These are phyloP conservation scores for Cercospora canescens DNA, from an alignment of 2,329 filamentous ascomycete genomes.

Conservation along the genomic window DNA sequence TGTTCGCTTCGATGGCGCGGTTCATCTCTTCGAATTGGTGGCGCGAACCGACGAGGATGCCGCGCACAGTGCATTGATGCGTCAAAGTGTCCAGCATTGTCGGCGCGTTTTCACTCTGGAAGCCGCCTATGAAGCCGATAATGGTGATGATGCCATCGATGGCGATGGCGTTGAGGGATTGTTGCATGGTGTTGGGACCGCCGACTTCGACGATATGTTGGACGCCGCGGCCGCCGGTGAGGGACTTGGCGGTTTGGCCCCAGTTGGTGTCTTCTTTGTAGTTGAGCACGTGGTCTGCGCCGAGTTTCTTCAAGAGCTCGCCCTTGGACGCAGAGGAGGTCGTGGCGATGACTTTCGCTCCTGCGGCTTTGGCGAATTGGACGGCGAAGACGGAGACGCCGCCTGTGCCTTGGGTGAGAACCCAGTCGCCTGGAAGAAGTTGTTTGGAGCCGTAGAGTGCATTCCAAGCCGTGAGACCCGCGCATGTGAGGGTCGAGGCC, in stretches of 20 bases:
- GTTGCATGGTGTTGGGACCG: constrained; percentile 60
- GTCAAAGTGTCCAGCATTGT: constrained; percentile 53
- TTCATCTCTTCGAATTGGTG: constrained; percentile 62
- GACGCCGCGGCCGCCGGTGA: constrained; percentile 57
- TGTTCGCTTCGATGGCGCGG: constrained; percentile 57
- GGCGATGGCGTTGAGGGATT: constrained; percentile 45
- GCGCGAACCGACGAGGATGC: constrained; percentile 58
- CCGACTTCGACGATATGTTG: constrained; percentile 68
- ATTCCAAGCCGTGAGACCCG: constrained; percentile 53
- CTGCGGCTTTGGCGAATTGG: constrained; percentile 57
- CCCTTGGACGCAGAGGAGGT: constrained; percentile 55
- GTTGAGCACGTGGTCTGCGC: constrained; percentile 59
- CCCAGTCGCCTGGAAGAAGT: constrained; percentile 44
- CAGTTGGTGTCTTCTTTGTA: constrained; percentile 55
- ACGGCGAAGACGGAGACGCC: constrained; percentile 67
- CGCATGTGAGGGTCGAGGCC: constrained; percentile 50
- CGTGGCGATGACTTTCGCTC: constrained; percentile 59
- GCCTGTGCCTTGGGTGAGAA: constrained; percentile 70
- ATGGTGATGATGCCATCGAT: constrained; percentile 58
- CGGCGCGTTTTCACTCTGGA: constrained; percentile 48
- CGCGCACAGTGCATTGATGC: constrained; percentile 57
- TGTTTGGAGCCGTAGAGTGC: constrained; percentile 51
- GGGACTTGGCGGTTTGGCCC: constrained; percentile 54
- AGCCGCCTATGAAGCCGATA: constrained; percentile 59
- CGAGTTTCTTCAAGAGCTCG: constrained; percentile 51